Evolutionary conservation across 2,329 filamentous ascomycete species (phyloP).

Genomic region (Herpotrichia juniperi): DNA sequence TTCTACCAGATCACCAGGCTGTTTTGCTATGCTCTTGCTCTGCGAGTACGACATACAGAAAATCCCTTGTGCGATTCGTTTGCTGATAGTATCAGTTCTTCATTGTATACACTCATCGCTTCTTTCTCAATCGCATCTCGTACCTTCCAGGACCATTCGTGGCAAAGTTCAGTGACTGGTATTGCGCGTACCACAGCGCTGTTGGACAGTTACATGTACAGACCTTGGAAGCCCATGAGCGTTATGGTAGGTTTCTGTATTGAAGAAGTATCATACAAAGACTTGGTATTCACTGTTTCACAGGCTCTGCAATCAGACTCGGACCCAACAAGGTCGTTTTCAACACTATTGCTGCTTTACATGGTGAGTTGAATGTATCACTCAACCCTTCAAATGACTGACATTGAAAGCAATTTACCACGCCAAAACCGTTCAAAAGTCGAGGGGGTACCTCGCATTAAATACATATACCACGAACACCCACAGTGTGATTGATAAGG

Average conservation of each 20-base stretch:
- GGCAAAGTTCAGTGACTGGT: slow-evolving; percentile 18
- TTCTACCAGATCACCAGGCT: too few relatives aligned
- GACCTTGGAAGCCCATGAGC: slow-evolving; percentile 63
- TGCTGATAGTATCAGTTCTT: not conserved
- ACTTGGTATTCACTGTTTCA: not conserved
- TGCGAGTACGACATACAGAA: too few relatives aligned
- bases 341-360: slow-evolving; percentile 63
- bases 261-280: not conserved
- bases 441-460: not conserved
- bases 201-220: slow-evolving; percentile 74
- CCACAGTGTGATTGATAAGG: slow-evolving; percentile 1
- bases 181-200: slow-evolving; percentile 66
- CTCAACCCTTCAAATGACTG: not conserved
- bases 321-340: slow-evolving; percentile 77
- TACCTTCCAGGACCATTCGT: slow-evolving; percentile 41
- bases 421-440: slow-evolving; percentile 1
- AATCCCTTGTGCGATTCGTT: too few relatives aligned
- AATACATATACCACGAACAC: not conserved
- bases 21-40: too few relatives aligned
- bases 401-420: not conserved
- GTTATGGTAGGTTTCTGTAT: slow-evolving; percentile 59
- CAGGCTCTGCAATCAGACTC: slow-evolving; percentile 63
- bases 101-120: slow-evolving; percentile 10
- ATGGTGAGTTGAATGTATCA: slow-evolving; percentile 35
- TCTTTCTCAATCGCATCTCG: slow-evolving; percentile 36